Conservation (phyloP, 306 rosid species). For the Betula pendula region DNA sequence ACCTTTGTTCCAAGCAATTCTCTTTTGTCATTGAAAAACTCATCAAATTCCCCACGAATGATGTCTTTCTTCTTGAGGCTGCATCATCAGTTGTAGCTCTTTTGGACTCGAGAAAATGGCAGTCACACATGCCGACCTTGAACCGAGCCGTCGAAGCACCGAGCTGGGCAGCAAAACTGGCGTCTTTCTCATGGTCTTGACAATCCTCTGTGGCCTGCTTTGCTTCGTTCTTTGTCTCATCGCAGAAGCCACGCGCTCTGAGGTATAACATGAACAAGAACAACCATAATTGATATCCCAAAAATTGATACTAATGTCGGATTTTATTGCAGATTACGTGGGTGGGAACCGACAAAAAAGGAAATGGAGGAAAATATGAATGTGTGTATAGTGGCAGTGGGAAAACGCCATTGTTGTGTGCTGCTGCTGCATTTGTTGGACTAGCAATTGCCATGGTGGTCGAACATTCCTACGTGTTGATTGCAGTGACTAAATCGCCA, state of each 20-base stretch:
- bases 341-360: conserved; percentile 39
- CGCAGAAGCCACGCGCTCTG: conserved; percentile 91
- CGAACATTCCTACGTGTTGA: conserved; percentile 65
- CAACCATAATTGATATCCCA: no score
- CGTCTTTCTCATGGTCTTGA: conserved; percentile 50
- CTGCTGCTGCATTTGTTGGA: conserved; percentile 72
- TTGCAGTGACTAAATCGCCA: conserved; percentile 71
- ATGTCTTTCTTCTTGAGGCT: neutral
- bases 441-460: conserved; percentile 64
- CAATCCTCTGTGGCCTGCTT: conserved; percentile 66
- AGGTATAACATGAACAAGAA: conserved; percentile 42
- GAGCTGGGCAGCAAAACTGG: conserved; percentile 76
- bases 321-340: conserved; percentile 56
- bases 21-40: conserved; percentile 24
- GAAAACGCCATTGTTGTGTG: conserved; percentile 69
- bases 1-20: conserved; percentile 86
- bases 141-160: conserved; percentile 52
- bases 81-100: conserved; percentile 22
- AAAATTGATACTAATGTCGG: neutral
- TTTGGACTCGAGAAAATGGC: conserved; percentile 47
- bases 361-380: conserved; percentile 39
- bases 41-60: conserved; percentile 12
- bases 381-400: conserved; percentile 82
- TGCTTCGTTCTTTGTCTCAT: conserved; percentile 84
- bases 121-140: conserved; percentile 88